Evolutionary conservation across 345 rosid species (phyloP).

Genomic region (Populus ilicifolia): DNA sequence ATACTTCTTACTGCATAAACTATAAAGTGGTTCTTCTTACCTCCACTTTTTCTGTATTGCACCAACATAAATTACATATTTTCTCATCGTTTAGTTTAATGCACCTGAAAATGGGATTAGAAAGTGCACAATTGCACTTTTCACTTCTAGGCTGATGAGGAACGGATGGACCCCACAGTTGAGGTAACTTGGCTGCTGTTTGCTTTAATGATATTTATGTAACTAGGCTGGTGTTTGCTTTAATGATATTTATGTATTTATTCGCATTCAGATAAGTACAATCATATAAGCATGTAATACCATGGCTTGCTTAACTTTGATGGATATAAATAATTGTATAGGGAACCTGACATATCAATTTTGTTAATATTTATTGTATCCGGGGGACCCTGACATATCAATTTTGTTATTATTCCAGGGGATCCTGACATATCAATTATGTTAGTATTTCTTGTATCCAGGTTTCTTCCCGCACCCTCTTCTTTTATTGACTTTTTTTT

Average conservation of each 20-base stretch:
- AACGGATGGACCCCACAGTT: conserved; percentile 73
- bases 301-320: not conserved
- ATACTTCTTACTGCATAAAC: conserved; percentile 8
- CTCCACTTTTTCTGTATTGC: conserved; percentile 6
- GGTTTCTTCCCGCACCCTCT: not conserved
- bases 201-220: too few species aligned
- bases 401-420: not conserved
- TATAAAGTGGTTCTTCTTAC: conserved; percentile 5
- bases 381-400: not conserved
- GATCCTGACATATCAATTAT: too few species aligned
- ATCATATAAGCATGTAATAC: not conserved
- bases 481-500: not conserved
- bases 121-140: conserved; percentile 49
- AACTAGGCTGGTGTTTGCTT: not conserved
- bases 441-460: too few species aligned
- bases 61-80: conserved; percentile 5
- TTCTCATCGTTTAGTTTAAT: conserved; percentile 43
- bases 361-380: not conserved
- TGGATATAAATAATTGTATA: not conserved
- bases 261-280: not conserved
- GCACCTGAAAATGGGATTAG: conserved; percentile 66
- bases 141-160: conserved; percentile 61
- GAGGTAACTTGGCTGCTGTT: conserved; percentile 44
- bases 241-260: not conserved
- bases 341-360: not conserved